Percentiles rank a stretch among this genome's conserved stretches.
Evolutionary conservation across 2,329 filamentous ascomycete genomes (phyloP).

Genomic region (Aspergillus fumigatiaffinis): DNA sequence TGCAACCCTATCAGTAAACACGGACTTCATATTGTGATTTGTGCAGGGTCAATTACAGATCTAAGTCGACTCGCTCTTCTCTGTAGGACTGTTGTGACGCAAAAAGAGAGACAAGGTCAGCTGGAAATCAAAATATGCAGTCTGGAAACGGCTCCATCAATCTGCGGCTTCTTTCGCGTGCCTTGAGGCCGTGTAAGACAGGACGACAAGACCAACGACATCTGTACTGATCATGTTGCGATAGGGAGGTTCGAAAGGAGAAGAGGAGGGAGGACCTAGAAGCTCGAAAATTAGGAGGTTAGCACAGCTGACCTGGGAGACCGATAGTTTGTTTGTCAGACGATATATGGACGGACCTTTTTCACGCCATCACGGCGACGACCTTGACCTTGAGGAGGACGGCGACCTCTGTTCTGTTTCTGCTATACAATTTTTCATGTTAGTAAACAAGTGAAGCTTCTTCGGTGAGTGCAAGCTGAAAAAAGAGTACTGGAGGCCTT

Average conservation of each 20-base stretch:
- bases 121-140: slow-evolving; percentile 37
- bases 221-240: slow-evolving; percentile 34
- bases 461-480: slow-evolving; percentile 1
- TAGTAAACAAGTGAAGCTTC: slow-evolving; percentile 7
- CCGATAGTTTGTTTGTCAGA: neutral
- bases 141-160: slow-evolving; percentile 32
- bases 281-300: slow-evolving; percentile 3
- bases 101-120: slow-evolving; percentile 41
- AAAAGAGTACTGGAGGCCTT: slow-evolving; percentile 18
- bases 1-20: neutral
- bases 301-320: slow-evolving; percentile 2
- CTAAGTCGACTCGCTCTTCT: slow-evolving; percentile 44
- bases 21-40: neutral
- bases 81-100: slow-evolving; percentile 42
- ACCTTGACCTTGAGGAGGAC: slow-evolving; percentile 36
- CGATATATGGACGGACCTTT: slow-evolving; percentile 61
- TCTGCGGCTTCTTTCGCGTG: slow-evolving; percentile 24
- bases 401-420: slow-evolving; percentile 33
- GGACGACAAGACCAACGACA: slow-evolving; percentile 24
- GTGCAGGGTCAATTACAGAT: slow-evolving; percentile 35
- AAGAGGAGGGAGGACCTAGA: slow-evolving; percentile 45
- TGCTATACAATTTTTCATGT: slow-evolving; percentile 14
- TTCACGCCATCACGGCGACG: slow-evolving; percentile 76
- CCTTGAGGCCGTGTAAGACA: slow-evolving; percentile 22
- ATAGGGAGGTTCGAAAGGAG: slow-evolving; percentile 33